These are phyloP conservation scores for Corynespora cassiicola DNA, from an alignment of 2,329 filamentous ascomycete genomes.

Conservation along the genomic window DNA sequence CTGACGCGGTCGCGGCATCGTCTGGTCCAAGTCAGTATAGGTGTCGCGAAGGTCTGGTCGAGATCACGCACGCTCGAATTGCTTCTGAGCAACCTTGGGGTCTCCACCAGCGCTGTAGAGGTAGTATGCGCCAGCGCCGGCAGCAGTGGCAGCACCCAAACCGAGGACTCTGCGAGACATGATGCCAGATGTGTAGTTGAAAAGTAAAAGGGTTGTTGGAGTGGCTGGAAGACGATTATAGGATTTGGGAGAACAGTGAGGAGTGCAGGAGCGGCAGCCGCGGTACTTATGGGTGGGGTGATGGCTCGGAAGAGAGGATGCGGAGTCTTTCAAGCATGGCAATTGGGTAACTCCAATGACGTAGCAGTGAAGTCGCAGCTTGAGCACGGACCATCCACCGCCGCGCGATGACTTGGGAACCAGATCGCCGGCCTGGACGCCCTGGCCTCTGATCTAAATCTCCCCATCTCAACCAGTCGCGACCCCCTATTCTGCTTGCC, in stretches of 20 bases:
- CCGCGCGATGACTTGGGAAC: slow-evolving; percentile 15
- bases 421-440: slow-evolving; percentile 18
- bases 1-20: slow-evolving; percentile 74
- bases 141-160: slow-evolving; percentile 46
- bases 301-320: slow-evolving; percentile 14
- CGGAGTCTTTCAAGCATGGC: slow-evolving; percentile 27
- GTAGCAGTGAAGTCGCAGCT: slow-evolving; percentile 22
- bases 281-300: slow-evolving; percentile 35
- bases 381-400: slow-evolving; percentile 26
- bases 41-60: neutral
- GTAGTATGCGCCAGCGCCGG: slow-evolving; percentile 80
- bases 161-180: slow-evolving; percentile 37
- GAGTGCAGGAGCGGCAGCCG: slow-evolving; percentile 9
- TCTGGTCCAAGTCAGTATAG: slow-evolving; percentile 58
- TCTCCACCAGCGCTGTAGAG: slow-evolving; percentile 85
- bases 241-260: slow-evolving; percentile 7
- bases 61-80: slow-evolving; percentile 75
- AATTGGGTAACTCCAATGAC: slow-evolving; percentile 24
- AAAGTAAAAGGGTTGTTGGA: slow-evolving; percentile 7
- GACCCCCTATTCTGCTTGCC: slow-evolving; percentile 4
- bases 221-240: too few relatives aligned
- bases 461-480: slow-evolving; percentile 1
- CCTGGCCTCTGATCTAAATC: slow-evolving; percentile 2
- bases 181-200: slow-evolving; percentile 16
- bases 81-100: slow-evolving; percentile 82